phyloP scores from a whole-genome alignment of 106 monocot genomes.

The Hemerocallis citrina region DNA sequence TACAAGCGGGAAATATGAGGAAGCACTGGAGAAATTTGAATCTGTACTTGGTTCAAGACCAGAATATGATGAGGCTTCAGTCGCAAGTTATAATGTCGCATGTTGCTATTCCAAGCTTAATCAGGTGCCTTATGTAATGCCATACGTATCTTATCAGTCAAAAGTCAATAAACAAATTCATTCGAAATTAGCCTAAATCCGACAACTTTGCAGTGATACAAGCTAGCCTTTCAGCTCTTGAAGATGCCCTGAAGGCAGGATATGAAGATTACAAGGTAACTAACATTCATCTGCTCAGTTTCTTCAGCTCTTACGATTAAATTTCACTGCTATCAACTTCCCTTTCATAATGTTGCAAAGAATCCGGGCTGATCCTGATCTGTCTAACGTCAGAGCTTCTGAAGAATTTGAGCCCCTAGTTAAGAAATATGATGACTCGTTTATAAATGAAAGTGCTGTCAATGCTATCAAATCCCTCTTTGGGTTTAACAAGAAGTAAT shows the following conservation, averaged over 20 bases:
- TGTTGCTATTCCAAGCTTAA: constrained; percentile 96
- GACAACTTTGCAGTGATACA: constrained; percentile 46
- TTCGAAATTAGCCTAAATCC: not conserved
- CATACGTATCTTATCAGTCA: too few relatives aligned
- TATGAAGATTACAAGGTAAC: constrained; percentile 85
- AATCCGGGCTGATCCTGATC: constrained; percentile 79
- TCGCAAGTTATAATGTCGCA: constrained; percentile 95
- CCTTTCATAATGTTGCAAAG: constrained; percentile 25
- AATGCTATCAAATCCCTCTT: constrained; percentile 94
- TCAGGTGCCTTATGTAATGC: constrained; percentile 41
- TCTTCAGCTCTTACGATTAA: not conserved
- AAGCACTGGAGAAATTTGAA: constrained; percentile 88
- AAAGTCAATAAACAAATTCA: not conserved
- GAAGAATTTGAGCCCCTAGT: constrained; percentile 75
- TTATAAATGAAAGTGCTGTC: constrained; percentile 92
- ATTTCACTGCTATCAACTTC: not conserved
- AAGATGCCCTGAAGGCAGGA: constrained; percentile 81
- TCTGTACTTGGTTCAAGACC: constrained; percentile 88
- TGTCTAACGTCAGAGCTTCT: constrained; percentile 55
- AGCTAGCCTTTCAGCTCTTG: constrained; percentile 86
- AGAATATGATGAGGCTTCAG: constrained; percentile 63
- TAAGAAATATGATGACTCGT: constrained; percentile 91
- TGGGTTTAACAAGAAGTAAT: constrained; percentile 69
- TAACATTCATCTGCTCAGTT: not conserved
- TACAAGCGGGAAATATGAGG: constrained; percentile 71